Conservation (phyloP, 305 asterid species). For the Rubia balearica region DNA sequence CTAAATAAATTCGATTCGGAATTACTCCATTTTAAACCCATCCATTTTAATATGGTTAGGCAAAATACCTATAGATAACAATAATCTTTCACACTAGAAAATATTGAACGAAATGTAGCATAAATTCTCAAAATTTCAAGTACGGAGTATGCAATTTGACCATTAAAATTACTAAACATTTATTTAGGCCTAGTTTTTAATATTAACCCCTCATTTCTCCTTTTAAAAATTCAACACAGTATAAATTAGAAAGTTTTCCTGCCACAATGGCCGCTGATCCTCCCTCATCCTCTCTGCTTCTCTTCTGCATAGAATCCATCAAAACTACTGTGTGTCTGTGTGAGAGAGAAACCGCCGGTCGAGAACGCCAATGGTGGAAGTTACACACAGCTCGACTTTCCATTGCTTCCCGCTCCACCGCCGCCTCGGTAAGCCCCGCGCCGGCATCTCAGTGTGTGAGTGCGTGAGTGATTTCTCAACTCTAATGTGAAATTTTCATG, state of each 20-base stretch:
- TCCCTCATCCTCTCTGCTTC: background rate
- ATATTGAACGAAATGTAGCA: no score
- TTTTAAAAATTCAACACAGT: background rate
- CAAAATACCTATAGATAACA: no score
- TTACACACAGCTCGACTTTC: constrained; percentile 19
- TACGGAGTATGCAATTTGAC: no score
- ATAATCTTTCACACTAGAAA: no score
- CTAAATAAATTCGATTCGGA: no score
- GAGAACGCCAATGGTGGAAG: constrained; percentile 24
- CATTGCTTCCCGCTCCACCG: constrained; percentile 16
- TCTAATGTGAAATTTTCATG: background rate
- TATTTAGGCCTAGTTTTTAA: no score
- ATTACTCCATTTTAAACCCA: no score
- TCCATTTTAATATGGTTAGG: no score
- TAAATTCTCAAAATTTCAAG: no score
- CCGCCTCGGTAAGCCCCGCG: constrained; percentile 19
- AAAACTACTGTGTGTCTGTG: constrained; percentile 1
- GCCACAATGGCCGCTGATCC: background rate
- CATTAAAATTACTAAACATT: no score
- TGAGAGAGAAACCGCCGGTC: background rate
- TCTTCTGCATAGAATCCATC: constrained; percentile 11
- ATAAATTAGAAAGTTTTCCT: constrained; percentile 12
- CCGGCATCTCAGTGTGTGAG: background rate
- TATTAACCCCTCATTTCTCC: no score
- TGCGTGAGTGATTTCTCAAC: background rate